Evolutionary conservation across 257 asterid genomes (phyloP).

Genomic region (Jacaranda mimosifolia): DNA sequence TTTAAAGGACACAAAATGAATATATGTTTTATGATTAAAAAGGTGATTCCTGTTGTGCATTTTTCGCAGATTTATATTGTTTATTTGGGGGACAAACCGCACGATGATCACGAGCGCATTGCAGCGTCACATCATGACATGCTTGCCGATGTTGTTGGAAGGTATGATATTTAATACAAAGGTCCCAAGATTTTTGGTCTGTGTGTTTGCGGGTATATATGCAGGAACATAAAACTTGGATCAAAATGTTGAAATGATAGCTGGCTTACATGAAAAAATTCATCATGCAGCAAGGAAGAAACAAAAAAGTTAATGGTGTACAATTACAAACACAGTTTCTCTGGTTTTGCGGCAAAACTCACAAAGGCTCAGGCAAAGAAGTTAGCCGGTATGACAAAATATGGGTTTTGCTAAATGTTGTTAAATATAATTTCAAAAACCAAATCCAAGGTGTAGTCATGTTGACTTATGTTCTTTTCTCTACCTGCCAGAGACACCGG

Average conservation of each 20-base stretch:
- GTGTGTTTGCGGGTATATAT: background rate
- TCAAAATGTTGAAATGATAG: background rate
- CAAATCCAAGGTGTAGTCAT: background rate
- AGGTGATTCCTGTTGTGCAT: background rate
- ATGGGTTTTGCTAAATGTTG: background rate
- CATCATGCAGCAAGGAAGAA: slow-evolving; percentile 33
- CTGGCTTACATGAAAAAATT: background rate
- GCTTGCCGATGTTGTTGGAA: slow-evolving; percentile 35
- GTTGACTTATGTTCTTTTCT: background rate
- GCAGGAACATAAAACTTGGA: background rate
- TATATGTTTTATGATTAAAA: no score
- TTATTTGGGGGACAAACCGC: slow-evolving; percentile 36
- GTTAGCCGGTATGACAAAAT: slow-evolving; percentile 25
- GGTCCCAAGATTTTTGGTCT: background rate
- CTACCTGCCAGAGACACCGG: slow-evolving; percentile 6
- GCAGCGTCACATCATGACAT: slow-evolving; percentile 36
- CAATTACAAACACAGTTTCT: slow-evolving; percentile 42
- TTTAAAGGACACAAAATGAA: background rate
- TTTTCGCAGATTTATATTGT: slow-evolving; percentile 33
- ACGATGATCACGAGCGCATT: slow-evolving; percentile 27
- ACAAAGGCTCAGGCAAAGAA: slow-evolving; percentile 31
- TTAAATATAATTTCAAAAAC: background rate
- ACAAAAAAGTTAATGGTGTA: slow-evolving; percentile 24
- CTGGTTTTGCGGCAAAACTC: slow-evolving; percentile 40
- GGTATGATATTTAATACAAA: slow-evolving; percentile 1